phyloP scores from a whole-genome alignment of 371 early-diverging fungal species.

The Mortierella sp. region DNA sequence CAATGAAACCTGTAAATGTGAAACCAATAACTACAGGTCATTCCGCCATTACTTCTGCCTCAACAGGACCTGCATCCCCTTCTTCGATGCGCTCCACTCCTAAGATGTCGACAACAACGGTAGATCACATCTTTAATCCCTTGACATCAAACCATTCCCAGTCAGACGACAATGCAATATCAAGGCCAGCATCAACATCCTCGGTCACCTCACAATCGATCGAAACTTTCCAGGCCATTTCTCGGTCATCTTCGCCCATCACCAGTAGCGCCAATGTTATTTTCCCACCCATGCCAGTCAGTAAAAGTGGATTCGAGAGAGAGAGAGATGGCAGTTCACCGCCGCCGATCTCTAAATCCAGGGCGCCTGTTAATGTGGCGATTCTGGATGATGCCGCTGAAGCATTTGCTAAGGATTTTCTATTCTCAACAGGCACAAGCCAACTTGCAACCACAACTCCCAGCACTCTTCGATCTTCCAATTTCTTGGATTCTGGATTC shows the following conservation, averaged over 20 bases:
- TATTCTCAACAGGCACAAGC: slow-evolving; percentile 24
- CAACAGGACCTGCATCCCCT: not conserved
- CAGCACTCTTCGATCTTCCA: slow-evolving; percentile 22
- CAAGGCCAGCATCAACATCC: not conserved
- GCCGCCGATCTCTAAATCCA: slow-evolving; percentile 13
- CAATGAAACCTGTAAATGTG: not conserved
- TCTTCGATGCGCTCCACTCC: not conserved
- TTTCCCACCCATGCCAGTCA: slow-evolving; percentile 16
- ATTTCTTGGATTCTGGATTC: slow-evolving; percentile 37
- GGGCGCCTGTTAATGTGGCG: slow-evolving; percentile 16
- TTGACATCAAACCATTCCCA: slow-evolving; percentile 3
- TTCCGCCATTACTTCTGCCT: not conserved
- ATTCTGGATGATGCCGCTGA: slow-evolving; percentile 50
- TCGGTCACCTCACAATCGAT: slow-evolving; percentile 40
- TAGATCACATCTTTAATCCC: slow-evolving; percentile 33
- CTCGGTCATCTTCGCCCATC: slow-evolving; percentile 43
- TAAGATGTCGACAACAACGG: slow-evolving; percentile 14
- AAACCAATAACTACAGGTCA: not conserved
- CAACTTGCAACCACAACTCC: not conserved
- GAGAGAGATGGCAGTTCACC: slow-evolving; percentile 16
- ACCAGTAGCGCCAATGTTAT: not conserved
- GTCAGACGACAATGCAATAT: not conserved
- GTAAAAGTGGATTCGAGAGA: slow-evolving; percentile 29
- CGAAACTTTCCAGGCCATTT: slow-evolving; percentile 51
- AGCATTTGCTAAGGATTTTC: slow-evolving; percentile 39